Base-by-base conservation (phyloP, 2,329 filamentous ascomycete genomes). In the Diaporthe citrichinensis region DNA sequence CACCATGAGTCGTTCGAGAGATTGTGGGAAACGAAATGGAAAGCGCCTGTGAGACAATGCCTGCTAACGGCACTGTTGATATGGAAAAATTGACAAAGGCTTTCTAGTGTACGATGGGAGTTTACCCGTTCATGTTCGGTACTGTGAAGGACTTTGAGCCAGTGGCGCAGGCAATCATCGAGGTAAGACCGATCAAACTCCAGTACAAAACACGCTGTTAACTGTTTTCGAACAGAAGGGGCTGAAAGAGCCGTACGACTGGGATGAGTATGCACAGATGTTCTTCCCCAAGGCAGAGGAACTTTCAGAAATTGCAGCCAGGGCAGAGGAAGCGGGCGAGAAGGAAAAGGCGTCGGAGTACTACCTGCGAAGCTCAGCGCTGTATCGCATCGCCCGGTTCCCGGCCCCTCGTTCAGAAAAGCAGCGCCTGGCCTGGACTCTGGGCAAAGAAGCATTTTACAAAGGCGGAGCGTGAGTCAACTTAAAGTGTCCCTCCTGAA, bases 21-120 rank as follows among this genome's bases (percentile, higher is more conserved):
- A 23, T 84, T 94, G 36, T 95, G 94, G 93, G 92, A 94, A 84
- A 93, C 92, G 10, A 95, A 94, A 83, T 95, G 93, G 94, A 92
- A 92, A 83, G 86, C 88, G 78, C 92, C 92, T 6, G 92, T 92
- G 84, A 74, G 89, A 78, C 4, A 17, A 12, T 14, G 7, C 23
- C n/a, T 28, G n/a, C 15, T 46, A 10, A 5, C 14, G 9, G 28
- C 36, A 31, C 12, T 46, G 6, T 15, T 55, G 15, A 17, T 1
- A 7, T 12, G 20, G 8, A 17, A 23, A 5, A 15, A 15, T 41
- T 69, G 36, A 57, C 36, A 41, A 39, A 23, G 46, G 7, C 39
- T 25, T 23, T n/a, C 5, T 10, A 74, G 72, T 74, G 72, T 5
- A 61, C 72, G 5, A 69, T 74, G 72, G 72, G 72, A 3, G 62